Evolutionary conservation across 192 early-diverging fungal species (phyloP), one percentile per base, ranked within the genome.

Genomic region (Backusella australiensis): DNA sequence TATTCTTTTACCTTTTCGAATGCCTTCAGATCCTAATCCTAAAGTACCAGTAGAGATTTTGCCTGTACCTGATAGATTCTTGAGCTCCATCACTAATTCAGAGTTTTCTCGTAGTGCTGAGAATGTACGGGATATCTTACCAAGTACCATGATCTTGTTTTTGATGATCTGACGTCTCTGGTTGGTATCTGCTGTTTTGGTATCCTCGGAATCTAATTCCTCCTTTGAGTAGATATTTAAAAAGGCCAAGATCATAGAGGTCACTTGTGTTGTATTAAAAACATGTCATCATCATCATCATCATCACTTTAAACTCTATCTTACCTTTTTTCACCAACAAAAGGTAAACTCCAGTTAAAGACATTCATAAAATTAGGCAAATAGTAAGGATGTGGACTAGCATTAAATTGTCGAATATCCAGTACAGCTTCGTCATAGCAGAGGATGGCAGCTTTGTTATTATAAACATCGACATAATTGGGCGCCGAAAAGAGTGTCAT

Each of bases 401-500:
- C 93, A 84, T 89, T 84, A 79, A 91, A 94, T 81, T 98, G 95
- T 49, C 96, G 91, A 83, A 99, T 97, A 86, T 99, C 97, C 93
- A 99, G 96, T 38, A 98, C 94, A 74, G 96, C 97, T 85, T 97
- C 96, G 79, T 97, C 97, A 81, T 97, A 98, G 80, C 97, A 96
- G 34, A 98, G 81, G 34, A 98, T 93, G 17, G 96, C 97, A 41
- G 96, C 97, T 85, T 98, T 98, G 89, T 98, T 98, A 86, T 96
- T 96, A 85, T 98, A 98, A 7, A 97, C 93, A 78, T 97, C 97
- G 21, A 98, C 87, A 83, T 98, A 98, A 83, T 98, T 98, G 46
- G 97, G 97, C 34, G 97, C 97, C 6, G 96, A 97, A 77, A 98
- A 98, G 53, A 98, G 94, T n/a, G 97, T 97, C 83, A 98, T 97